These are phyloP conservation scores for Eucalyptus regnans DNA, from an alignment of 345 rosid species.

Conservation along the genomic window DNA sequence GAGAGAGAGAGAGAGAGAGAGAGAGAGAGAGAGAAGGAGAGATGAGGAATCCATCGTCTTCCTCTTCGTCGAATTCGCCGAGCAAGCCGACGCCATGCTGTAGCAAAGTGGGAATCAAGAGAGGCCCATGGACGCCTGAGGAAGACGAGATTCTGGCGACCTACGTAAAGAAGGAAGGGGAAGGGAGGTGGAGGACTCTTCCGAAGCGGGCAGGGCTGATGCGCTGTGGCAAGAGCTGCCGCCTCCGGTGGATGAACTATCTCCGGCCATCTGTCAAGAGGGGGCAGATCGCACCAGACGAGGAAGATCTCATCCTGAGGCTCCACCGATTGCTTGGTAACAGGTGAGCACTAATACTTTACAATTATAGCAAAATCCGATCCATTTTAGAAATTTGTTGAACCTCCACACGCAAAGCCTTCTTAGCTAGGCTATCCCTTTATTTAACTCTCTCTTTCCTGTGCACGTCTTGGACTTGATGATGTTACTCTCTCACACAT, in stretches of 20 bases:
- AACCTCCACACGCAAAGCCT: background rate
- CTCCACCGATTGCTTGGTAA: conserved; percentile 68
- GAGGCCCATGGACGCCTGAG: conserved; percentile 83
- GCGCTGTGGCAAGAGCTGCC: conserved; percentile 81
- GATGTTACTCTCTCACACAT: background rate
- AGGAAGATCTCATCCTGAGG: conserved; percentile 86
- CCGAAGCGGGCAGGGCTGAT: conserved; percentile 70
- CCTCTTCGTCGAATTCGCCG: background rate
- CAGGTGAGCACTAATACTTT: conserved; percentile 9
- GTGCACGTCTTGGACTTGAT: background rate
- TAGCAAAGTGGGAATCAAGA: conserved; percentile 54
- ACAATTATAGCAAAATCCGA: background rate
- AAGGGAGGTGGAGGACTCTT: conserved; percentile 74
- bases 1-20: background rate
- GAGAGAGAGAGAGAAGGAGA: background rate
- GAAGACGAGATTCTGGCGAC: conserved; percentile 54
- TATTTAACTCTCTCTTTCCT: background rate
- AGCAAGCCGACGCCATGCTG: conserved; percentile 45
- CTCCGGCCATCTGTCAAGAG: conserved; percentile 71
- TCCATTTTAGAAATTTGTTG: background rate
- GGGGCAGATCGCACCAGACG: conserved; percentile 61
- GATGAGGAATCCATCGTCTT: conserved; percentile 10
- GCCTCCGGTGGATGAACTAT: conserved; percentile 91
- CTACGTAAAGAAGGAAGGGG: conserved; percentile 59
- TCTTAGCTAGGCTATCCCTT: background rate